phyloP scores from a whole-genome alignment of 495 filamentous ascomycete genomes.

The Aspergillus affinis region DNA sequence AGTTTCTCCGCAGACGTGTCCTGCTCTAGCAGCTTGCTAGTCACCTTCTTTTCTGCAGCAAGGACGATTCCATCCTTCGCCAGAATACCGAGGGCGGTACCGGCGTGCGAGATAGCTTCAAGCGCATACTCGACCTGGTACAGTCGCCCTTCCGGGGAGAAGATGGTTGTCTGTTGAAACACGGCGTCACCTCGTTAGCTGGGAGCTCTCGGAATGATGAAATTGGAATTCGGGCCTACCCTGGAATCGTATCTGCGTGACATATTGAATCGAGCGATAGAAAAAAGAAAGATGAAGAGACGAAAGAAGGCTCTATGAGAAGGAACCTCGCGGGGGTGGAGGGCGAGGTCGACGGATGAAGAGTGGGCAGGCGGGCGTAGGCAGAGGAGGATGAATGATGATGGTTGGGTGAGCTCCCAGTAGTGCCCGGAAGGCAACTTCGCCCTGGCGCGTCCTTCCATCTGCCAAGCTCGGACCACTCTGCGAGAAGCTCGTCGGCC shows the following conservation, averaged over 20 bases:
- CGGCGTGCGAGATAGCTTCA: slow-evolving; percentile 97
- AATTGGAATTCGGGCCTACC: slow-evolving; percentile 51
- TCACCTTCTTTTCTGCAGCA: slow-evolving; percentile 98
- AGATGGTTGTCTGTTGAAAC: slow-evolving; percentile 85
- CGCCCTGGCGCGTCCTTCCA: slow-evolving; percentile 46
- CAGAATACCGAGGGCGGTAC: slow-evolving; percentile 92
- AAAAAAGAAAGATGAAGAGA: slow-evolving; percentile 10
- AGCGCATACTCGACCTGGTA: slow-evolving; percentile 99
- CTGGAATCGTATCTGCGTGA: slow-evolving; percentile 98
- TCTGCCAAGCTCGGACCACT: slow-evolving; percentile 50
- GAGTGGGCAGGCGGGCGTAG: slow-evolving; percentile 24
- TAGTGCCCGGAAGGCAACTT: slow-evolving; percentile 41
- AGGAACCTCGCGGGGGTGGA: slow-evolving; percentile 7
- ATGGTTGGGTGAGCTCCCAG: slow-evolving; percentile 30
- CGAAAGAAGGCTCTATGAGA: slow-evolving; percentile 4
- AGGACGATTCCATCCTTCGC: slow-evolving; percentile 98
- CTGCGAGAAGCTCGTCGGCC: slow-evolving; percentile 23
- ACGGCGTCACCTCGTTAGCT: slow-evolving; percentile 48
- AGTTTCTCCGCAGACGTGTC: slow-evolving; percentile 99
- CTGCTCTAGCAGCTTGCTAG: slow-evolving; percentile 98
- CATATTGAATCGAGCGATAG: slow-evolving; percentile 56
- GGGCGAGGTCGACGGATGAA: slow-evolving; percentile 21
- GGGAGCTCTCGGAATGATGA: slow-evolving; percentile 34
- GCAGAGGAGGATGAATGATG: slow-evolving; percentile 31
- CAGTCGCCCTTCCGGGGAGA: slow-evolving; percentile 96